Base-by-base conservation (phyloP, 1,139 yeast species). In the Pichiaceae sp. region DNA sequence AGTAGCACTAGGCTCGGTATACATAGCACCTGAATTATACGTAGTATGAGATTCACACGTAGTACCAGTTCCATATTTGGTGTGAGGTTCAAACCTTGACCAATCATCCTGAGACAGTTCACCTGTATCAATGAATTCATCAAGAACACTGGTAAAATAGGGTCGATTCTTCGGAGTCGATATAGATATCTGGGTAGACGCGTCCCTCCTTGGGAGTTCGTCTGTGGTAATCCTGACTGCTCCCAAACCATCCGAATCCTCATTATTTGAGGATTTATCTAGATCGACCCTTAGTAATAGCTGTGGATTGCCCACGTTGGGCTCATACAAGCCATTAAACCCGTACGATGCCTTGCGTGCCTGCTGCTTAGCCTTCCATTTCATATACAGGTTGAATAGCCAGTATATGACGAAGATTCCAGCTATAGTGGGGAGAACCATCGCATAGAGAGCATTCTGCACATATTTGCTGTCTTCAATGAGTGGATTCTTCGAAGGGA, bases 111-210 rank as follows among this genome's bases (percentile, higher is more conserved):
- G 27, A 14, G 36, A 27, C 11, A 54, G 37, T 23, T 45, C 49
- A 12, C 57, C 58, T 3, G 54, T 52, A 2, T 43, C 37, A 1
- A 53, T 50, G 31, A 53, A 52, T 25, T 51, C 56, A 39, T 52
- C 57, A 24, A 54, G 33, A 4, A 44, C 36, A 11, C 38, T 37
- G 12, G 50, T 40, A 26, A 43, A 38, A 29, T 45, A 46, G 0
- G 38, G 29, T 19, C 37, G 42, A 15, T 29, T 31, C 15, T 35
- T 41, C 9, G 37, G 37, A 4, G 20, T 33, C 17, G 35, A 33
- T 5, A 37, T 23, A 1, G 30, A 12, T 12, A 11, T 4, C 20
- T 27, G 32, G 12, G 40, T 38, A 12, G 38, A 39, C 12, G 48
- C 40, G 16, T 21, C n/a, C n/a, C n/a, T n/a, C n/a, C n/a, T n/a